phyloP scores from a whole-genome alignment of 306 rosid species.

The Citrullus colocynthis region DNA sequence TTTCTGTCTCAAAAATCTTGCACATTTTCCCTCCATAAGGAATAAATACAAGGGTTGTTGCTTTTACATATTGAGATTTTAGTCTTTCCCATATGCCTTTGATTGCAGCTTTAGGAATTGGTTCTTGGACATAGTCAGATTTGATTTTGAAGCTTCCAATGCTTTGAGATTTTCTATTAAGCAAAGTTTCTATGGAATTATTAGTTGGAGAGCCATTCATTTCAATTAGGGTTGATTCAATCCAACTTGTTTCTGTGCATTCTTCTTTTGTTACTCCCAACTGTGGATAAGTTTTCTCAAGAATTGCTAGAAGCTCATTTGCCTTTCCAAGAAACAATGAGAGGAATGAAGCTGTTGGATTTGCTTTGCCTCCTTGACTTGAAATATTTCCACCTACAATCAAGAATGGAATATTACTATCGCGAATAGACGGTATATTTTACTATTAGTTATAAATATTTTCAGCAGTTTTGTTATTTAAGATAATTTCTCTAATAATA shows the following conservation, averaged over 20 bases:
- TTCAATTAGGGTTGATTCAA: slow-evolving; percentile 40
- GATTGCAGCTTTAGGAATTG: slow-evolving; percentile 28
- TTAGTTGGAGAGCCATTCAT: slow-evolving; percentile 19
- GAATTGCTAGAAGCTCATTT: slow-evolving; percentile 17
- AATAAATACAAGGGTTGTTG: slow-evolving; percentile 25
- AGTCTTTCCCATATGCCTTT: slow-evolving; percentile 29
- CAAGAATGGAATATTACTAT: no score
- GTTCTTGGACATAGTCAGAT: slow-evolving; percentile 48
- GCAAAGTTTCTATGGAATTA: slow-evolving; percentile 28
- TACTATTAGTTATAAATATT: no score
- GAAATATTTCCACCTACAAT: slow-evolving; percentile 1
- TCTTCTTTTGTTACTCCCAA: slow-evolving; percentile 33
- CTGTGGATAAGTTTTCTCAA: slow-evolving; percentile 37
- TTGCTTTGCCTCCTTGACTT: slow-evolving; percentile 22
- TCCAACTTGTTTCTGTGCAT: slow-evolving; percentile 56
- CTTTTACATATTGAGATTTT: slow-evolving; percentile 20
- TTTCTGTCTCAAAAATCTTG: slow-evolving; percentile 33
- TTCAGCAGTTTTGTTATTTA: no score
- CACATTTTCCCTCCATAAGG: slow-evolving; percentile 75
- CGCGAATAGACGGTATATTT: no score
- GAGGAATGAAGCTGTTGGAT: slow-evolving; percentile 13
- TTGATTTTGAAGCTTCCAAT: slow-evolving; percentile 42
- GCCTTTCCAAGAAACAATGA: slow-evolving; percentile 44
- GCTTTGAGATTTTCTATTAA: slow-evolving; percentile 18
- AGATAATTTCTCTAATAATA: no score